A percentile compares a stretch with the other conserved stretches of the same genome.
phyloP scores from a whole-genome alignment of 371 early-diverging fungal genomes.

The Lichtheimia corymbifera region DNA sequence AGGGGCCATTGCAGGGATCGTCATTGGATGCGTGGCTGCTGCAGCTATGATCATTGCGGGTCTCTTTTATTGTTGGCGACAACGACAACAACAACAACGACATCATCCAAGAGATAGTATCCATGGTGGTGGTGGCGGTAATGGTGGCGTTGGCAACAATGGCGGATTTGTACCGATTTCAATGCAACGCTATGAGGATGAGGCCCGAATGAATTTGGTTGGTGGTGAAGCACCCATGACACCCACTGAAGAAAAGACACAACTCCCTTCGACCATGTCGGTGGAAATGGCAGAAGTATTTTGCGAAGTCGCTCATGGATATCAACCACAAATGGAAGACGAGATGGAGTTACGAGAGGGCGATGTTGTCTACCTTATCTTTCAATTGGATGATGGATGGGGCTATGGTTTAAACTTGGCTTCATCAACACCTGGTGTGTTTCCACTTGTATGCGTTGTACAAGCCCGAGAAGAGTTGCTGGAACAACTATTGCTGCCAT shows the following conservation, averaged over 20 bases:
- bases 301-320: slow-evolving; percentile 37
- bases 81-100: slow-evolving; percentile 4
- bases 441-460: slow-evolving; percentile 64
- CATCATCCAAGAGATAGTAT: background rate
- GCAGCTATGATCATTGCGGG: slow-evolving; percentile 5
- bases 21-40: slow-evolving; percentile 16
- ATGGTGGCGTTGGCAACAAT: no score
- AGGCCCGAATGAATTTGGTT: slow-evolving; percentile 3
- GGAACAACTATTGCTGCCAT: slow-evolving; percentile 26
- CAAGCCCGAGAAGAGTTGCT: slow-evolving; percentile 30
- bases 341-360: slow-evolving; percentile 61
- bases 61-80: slow-evolving; percentile 7
- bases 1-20: slow-evolving; percentile 36
- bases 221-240: background rate
- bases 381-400: slow-evolving; percentile 70
- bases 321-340: slow-evolving; percentile 55
- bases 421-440: slow-evolving; percentile 63
- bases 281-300: slow-evolving; percentile 27
- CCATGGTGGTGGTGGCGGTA: background rate
- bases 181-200: background rate
- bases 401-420: slow-evolving; percentile 64
- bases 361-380: slow-evolving; percentile 61
- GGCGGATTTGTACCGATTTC: background rate
- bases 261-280: slow-evolving; percentile 10
- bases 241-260: slow-evolving; percentile 8